Evolutionary conservation across 1,284 basidiomycete species (phyloP), one percentile per base, ranked within the genome.

Genomic region (Cryptococcus floricola): DNA sequence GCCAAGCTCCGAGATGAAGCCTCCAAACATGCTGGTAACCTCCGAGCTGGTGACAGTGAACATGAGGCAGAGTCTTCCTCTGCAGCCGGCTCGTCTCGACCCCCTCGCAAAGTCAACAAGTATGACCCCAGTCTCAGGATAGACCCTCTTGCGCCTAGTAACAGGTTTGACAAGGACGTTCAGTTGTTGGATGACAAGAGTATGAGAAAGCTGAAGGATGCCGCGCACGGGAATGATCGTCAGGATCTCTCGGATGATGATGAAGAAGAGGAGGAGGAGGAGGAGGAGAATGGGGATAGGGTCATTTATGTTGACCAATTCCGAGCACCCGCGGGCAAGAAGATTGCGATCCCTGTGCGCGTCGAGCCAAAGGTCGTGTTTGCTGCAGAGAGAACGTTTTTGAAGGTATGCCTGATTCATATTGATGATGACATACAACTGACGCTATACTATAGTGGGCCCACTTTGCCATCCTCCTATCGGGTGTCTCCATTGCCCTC

Each of bases 281-380:
- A 67, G 16, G 73, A 74, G 43, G 75, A 76, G 53, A 60, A 57
- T 16, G 63, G 56, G 8, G 60, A 72, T 39, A 57, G 61, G 38
- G 72, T 73, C 13, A 74, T 77, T 53, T 82, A 82, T 67, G 86
- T 89, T 48, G 81, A 88, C 58, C 82, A 86, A 58, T 92, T 91
- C 85, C 80, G 76, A 25, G 93, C 94, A 2, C 87, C 89, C 1
- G 79, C 83, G 46, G 95, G 95, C 18, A 98, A 97, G 80, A 84
- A 85, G 62, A 93, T 98, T 57, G 85, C 91, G 1, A 84, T 98
- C 1, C 94, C 95, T 38, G 87, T 98, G 37, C 85, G 95, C 51
- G 84, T 98, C 55, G 95, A 98, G 78, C 95, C 95, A 39, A 98
- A 98, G 79, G 74, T 77, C 44, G 96, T 96, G 73, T 98, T 98